Evolutionary conservation across 2,329 filamentous ascomycete genomes (phyloP).

Genomic region (Dryadomyces quercivorus): DNA sequence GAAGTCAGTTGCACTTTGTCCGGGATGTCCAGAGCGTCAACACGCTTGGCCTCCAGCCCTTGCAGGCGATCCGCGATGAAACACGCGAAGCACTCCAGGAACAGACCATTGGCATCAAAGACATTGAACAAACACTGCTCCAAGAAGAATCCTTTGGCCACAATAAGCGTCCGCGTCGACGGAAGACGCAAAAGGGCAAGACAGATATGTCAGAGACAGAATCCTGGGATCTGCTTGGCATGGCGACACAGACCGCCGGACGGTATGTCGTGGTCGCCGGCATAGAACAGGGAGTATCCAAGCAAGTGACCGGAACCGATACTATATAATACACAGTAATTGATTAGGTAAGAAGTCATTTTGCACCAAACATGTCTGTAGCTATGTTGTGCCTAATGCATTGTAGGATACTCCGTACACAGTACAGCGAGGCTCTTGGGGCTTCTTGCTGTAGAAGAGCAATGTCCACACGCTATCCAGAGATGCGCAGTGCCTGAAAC

Average conservation of each 20-base stretch:
- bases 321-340: too few relatives aligned
- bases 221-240: constrained; percentile 58
- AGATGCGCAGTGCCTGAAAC: constrained; percentile 4
- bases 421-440: not conserved
- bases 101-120: constrained; percentile 45
- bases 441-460: not conserved
- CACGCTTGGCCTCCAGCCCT: constrained; percentile 57
- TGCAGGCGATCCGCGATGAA: constrained; percentile 74
- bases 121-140: constrained; percentile 41
- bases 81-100: constrained; percentile 42
- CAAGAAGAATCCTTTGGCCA: constrained; percentile 51
- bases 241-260: constrained; percentile 53
- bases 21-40: constrained; percentile 70
- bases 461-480: not conserved
- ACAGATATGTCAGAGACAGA: constrained; percentile 31
- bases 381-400: not conserved
- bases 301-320: not conserved
- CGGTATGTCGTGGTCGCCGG: constrained; percentile 69
- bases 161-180: constrained; percentile 30
- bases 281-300: constrained; percentile 3
- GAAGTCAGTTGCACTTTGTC: constrained; percentile 84
- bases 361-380: not conserved
- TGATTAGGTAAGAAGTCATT: not conserved
- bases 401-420: not conserved
- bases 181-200: constrained; percentile 2